phyloP scores from a whole-genome alignment of 140 eudicot species.

The Senecio squalidus region DNA sequence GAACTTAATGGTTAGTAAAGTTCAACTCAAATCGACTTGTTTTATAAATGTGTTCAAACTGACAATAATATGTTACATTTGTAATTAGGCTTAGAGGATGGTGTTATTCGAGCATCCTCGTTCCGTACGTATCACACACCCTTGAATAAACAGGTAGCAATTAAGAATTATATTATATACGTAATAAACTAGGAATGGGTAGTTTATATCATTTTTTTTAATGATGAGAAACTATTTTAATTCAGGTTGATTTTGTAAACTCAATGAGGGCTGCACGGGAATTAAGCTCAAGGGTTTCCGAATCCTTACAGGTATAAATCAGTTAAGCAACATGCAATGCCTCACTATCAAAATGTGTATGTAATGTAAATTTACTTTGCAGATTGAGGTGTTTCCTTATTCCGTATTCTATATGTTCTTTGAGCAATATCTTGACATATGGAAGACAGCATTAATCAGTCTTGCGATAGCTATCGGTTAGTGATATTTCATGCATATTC shows the following conservation, averaged over 20 bases:
- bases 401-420: slow-evolving; percentile 90
- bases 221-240: slow-evolving; percentile 9
- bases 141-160: slow-evolving; percentile 80
- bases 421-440: slow-evolving; percentile 92
- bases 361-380: too few relatives aligned
- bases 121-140: slow-evolving; percentile 99
- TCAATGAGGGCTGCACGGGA: slow-evolving; percentile 95
- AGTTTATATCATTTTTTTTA: neutral
- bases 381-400: slow-evolving; percentile 91
- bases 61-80: too few relatives aligned
- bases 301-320: slow-evolving; percentile 58
- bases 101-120: slow-evolving; percentile 80
- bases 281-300: slow-evolving; percentile 68
- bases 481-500: slow-evolving; percentile 14
- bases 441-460: slow-evolving; percentile 92
- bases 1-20: slow-evolving; percentile 53
- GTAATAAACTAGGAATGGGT: neutral
- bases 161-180: neutral
- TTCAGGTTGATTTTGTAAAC: slow-evolving; percentile 76
- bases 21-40: too few relatives aligned
- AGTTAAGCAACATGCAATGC: slow-evolving; percentile 1
- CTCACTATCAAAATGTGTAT: too few relatives aligned
- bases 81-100: slow-evolving; percentile 83
- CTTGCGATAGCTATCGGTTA: slow-evolving; percentile 83
- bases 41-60: neutral